phyloP scores from a whole-genome alignment of 75 land plant genomes.

The Pinus tabuliformis region DNA sequence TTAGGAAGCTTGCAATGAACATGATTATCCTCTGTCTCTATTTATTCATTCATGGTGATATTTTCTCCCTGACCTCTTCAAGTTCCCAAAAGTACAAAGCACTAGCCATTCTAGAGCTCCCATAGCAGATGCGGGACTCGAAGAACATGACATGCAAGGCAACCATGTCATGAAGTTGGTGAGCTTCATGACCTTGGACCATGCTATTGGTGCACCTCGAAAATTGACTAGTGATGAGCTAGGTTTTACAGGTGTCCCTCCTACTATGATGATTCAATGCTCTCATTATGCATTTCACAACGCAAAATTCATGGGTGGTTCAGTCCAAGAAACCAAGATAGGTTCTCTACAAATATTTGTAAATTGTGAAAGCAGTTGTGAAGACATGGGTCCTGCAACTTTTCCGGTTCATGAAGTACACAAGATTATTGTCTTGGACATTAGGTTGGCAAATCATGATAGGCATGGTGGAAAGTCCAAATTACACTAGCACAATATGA shows the following conservation, averaged over 20 bases:
- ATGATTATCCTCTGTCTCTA: no score
- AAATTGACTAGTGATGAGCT: background rate
- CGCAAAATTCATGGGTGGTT: no score
- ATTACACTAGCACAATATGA: no score
- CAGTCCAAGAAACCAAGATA: background rate
- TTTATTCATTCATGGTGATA: no score
- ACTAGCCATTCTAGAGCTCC: no score
- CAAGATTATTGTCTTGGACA: slow-evolving; percentile 18
- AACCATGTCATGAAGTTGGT: no score
- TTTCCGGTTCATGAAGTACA: slow-evolving; percentile 17
- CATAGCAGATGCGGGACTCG: no score
- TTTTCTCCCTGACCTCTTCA: no score
- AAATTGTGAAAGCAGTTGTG: slow-evolving; percentile 3
- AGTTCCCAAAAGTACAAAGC: no score
- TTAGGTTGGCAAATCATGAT: slow-evolving; percentile 18
- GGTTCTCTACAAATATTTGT: slow-evolving; percentile 20
- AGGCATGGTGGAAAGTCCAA: slow-evolving; percentile 1
- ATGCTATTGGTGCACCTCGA: slow-evolving; percentile 8
- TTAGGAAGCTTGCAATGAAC: no score
- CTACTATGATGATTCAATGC: slow-evolving; percentile 13
- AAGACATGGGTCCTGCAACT: slow-evolving; percentile 8
- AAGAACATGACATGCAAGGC: background rate
- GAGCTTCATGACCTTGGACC: background rate
- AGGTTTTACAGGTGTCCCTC: slow-evolving; percentile 28
- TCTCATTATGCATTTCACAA: slow-evolving; percentile 9